A percentile compares a stretch with the other conserved stretches of the same genome.
These are phyloP conservation scores for Patellifolia procumbens DNA, from an alignment of 179 eudicot species.

Conservation along the genomic window DNA sequence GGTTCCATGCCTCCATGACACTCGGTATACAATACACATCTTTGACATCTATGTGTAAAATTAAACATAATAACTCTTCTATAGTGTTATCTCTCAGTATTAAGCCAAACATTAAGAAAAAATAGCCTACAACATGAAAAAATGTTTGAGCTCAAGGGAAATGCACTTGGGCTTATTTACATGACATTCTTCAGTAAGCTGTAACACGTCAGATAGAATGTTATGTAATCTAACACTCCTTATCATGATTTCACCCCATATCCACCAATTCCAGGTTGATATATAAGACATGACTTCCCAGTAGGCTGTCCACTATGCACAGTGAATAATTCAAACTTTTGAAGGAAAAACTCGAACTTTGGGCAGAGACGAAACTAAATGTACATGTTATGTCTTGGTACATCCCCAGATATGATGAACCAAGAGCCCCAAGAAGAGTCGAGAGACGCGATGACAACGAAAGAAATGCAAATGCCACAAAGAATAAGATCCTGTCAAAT, in stretches of 20 bases:
- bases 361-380: not conserved
- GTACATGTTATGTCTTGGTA: not conserved
- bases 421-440: not conserved
- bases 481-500: constrained; percentile 23
- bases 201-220: not conserved
- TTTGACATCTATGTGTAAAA: no score
- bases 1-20: no score
- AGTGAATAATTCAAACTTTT: not conserved
- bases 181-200: not conserved
- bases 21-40: no score
- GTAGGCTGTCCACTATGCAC: not conserved
- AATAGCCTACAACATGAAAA: not conserved
- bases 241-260: not conserved
- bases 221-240: not conserved
- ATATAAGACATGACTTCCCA: not conserved
- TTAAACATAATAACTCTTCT: no score
- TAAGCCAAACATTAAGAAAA: not conserved
- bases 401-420: not conserved
- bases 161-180: not conserved
- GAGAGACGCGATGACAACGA: not conserved
- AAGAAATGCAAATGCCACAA: constrained; percentile 4
- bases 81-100: not conserved
- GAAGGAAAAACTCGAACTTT: not conserved
- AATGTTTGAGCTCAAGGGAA: not conserved
- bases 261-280: not conserved